A percentile compares a stretch with the other conserved stretches of the same genome.
phyloP scores from a whole-genome alignment of 768 basidiomycete species.

The Piloderma croceum region DNA sequence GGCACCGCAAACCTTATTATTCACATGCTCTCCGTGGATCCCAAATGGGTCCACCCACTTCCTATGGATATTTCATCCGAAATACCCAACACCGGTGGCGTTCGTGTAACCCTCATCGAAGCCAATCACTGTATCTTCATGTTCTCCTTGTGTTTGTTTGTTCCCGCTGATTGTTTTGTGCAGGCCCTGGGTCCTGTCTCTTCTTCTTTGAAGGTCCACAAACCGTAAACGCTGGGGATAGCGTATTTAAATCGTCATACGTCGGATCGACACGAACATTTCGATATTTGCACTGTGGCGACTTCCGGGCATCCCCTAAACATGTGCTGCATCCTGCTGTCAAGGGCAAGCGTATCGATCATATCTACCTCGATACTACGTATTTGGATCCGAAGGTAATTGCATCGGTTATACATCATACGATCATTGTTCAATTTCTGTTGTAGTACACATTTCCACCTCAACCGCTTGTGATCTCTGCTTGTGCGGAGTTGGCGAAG shows the following conservation, averaged over 20 bases:
- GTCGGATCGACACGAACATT: constrained; percentile 68
- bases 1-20: constrained; percentile 88
- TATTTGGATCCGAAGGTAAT: constrained; percentile 81
- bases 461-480: constrained; percentile 88
- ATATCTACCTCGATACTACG: constrained; percentile 93
- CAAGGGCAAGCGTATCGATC: constrained; percentile 75
- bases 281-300: constrained; percentile 94
- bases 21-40: constrained; percentile 86
- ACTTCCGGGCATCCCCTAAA: constrained; percentile 83
- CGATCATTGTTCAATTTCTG: not conserved
- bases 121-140: constrained; percentile 99
- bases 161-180: too few species aligned
- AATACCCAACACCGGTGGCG: constrained; percentile 79
- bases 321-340: constrained; percentile 84
- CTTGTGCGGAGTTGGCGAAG: constrained; percentile 80
- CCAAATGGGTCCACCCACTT: constrained; percentile 83
- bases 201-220: constrained; percentile 93
- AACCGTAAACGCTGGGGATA: constrained; percentile 85
- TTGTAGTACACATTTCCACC: constrained; percentile 88
- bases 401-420: not conserved
- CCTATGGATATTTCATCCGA: constrained; percentile 72
- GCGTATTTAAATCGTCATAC: constrained; percentile 60
- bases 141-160: constrained; percentile 12
- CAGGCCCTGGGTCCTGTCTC: constrained; percentile 89
- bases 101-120: constrained; percentile 89